A percentile compares a stretch with the other conserved stretches of the same genome.
These are phyloP conservation scores for Delonix regia DNA, from an alignment of 306 rosid species.

Conservation along the genomic window DNA sequence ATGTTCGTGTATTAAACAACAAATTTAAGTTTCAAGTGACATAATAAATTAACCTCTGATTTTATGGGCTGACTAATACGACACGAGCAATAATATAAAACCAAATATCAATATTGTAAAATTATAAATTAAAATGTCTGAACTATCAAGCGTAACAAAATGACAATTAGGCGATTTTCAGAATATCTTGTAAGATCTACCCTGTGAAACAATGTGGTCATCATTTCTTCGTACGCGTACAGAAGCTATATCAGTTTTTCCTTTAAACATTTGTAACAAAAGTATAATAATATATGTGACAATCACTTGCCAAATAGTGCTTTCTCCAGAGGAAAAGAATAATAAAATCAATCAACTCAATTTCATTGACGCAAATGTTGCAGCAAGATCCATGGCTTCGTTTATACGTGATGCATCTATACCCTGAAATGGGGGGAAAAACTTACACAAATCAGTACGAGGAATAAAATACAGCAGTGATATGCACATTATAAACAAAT, in stretches of 20 bases:
- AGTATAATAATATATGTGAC: background rate
- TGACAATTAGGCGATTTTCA: background rate
- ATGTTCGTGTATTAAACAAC: no score
- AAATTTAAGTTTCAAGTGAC: no score
- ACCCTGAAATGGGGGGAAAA: conserved; percentile 64
- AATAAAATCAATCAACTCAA: conserved; percentile 45
- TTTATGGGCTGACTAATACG: no score
- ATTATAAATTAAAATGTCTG: background rate
- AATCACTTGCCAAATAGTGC: conserved; percentile 7
- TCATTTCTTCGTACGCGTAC: background rate
- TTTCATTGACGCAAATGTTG: conserved; percentile 70
- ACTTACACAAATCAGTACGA: conserved; percentile 12
- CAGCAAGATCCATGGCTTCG: conserved; percentile 80
- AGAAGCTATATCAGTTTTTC: background rate
- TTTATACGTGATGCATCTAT: conserved; percentile 72
- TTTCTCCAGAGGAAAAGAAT: conserved; percentile 21
- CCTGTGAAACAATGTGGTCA: conserved; percentile 8
- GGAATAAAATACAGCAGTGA: background rate
- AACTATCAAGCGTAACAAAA: background rate
- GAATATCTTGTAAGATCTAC: background rate
- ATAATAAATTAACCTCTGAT: no score
- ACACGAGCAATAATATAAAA: no score
- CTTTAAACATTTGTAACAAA: background rate
- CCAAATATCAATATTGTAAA: no score
- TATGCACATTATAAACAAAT: background rate